Evolutionary conservation across 345 rosid genomes (phyloP), one percentile per base, ranked within the genome.

Genomic region (Gossypium mustelinum): DNA sequence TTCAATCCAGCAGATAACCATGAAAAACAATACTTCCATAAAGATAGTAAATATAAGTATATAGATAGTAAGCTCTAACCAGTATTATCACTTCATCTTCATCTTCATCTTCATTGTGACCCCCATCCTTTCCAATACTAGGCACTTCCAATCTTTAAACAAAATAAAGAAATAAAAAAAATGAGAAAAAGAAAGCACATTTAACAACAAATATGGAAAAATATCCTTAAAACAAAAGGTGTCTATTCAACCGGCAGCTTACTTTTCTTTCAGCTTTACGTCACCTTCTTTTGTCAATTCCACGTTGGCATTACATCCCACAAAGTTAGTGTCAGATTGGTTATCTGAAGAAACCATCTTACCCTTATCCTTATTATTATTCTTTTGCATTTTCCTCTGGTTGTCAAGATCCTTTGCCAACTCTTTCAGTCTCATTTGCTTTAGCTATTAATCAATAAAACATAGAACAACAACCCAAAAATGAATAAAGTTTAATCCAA

Each of bases 371-470:
- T 85, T 83, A 63, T 75, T 77, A 79, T 43, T 78, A 67, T 68
- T 60, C 77, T 79, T 79, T 69, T 80, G 86, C 75, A 43, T 78
- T 71, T 80, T 55, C 73, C 87, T 88, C 77, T 92, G 97, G 41
- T 85, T 80, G 84, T 86, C 88, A 74, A 93, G 85, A 83, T 88
- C 92, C 50, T 87, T 80, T 11, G 92, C 92, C 77, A 90, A 81
- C 80, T 93, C 97, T 82, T 95, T 89, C 68, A 93, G 83, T 83
- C 88, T 89, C 90, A 84, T 80, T 41, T 88, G 74, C 82, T 90
- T 90, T 52, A 92, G 88, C 99, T 94, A 75, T 67, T 39, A 74
- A 58, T 73, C 68, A 48, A 54, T 52, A 79, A 44, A 60, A 76
- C 52, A 72, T 11, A 65, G 58, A 51, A 45, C 25, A 77, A 2